Evolutionary conservation across 2,329 filamentous ascomycete genomes (phyloP).

Genomic region (Colletotrichum eleusines): DNA sequence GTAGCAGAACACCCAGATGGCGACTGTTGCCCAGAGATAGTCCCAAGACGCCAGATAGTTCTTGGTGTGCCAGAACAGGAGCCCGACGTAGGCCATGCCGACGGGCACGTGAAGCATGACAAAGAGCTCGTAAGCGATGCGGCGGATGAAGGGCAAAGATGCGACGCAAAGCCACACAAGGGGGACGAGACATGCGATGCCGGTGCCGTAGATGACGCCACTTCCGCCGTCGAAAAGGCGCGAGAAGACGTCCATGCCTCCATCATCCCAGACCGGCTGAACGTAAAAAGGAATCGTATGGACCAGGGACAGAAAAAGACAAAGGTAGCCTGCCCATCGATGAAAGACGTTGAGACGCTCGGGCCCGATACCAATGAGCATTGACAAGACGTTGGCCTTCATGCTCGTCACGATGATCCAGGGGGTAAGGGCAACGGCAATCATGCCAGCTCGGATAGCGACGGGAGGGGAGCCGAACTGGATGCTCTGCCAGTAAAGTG

Average conservation of each 20-base stretch:
- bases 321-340: constrained; percentile 90
- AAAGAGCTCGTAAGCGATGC: constrained; percentile 87
- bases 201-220: constrained; percentile 85
- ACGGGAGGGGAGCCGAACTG: constrained; percentile 88
- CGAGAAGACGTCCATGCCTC: constrained; percentile 77
- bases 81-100: constrained; percentile 81
- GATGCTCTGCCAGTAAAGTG: constrained; percentile 91
- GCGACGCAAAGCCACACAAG: constrained; percentile 86
- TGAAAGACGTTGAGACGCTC: constrained; percentile 94
- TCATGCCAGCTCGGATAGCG: constrained; percentile 89
- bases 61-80: constrained; percentile 96
- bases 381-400: constrained; percentile 88
- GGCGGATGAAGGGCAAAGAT: constrained; percentile 82
- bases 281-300: constrained; percentile 92
- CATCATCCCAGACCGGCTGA: constrained; percentile 86
- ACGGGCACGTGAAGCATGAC: constrained; percentile 85
- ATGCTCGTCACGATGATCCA: constrained; percentile 93
- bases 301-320: constrained; percentile 83
- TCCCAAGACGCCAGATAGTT: constrained; percentile 92
- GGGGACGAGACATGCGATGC: constrained; percentile 84
- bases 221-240: constrained; percentile 74
- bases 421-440: constrained; percentile 89
- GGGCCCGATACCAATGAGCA: constrained; percentile 90
- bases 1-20: constrained; percentile 83
- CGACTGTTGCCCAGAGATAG: constrained; percentile 86